A percentile compares a stretch with the other conserved stretches of the same genome.
Conservation (phyloP, 2,329 filamentous ascomycete species). For the Fusarium redolens region DNA sequence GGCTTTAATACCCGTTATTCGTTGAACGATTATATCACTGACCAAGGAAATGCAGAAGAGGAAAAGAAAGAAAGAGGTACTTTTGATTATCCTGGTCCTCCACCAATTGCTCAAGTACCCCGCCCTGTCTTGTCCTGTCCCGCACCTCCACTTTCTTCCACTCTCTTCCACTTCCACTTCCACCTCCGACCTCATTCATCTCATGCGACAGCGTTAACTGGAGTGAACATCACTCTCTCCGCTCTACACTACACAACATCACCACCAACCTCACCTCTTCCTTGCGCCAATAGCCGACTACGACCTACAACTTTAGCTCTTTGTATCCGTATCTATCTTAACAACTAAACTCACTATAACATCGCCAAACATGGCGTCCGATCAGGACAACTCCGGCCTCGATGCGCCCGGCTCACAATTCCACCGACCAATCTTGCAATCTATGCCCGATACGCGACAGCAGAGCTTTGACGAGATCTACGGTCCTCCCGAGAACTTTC, state of each 20-base stretch:
- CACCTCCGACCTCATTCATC: constrained; percentile 14
- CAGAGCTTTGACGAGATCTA: constrained; percentile 99
- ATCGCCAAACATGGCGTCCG: constrained; percentile 58
- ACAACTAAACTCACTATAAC: not conserved
- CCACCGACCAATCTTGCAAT: constrained; percentile 69
- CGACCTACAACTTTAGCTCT: not conserved
- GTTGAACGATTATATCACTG: not conserved
- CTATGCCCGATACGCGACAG: constrained; percentile 79
- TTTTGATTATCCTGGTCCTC: not conserved
- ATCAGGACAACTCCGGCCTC: constrained; percentile 50
- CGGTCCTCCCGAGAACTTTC: constrained; percentile 96
- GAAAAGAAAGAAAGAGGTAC: not conserved
- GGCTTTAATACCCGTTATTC: constrained; percentile 1
- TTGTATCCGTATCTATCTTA: not conserved
- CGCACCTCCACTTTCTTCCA: constrained; percentile 6
- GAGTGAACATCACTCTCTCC: constrained; percentile 14
- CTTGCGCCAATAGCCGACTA: not conserved
- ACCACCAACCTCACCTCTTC: constrained; percentile 5
- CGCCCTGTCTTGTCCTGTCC: constrained; percentile 3
- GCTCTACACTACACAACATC: constrained; percentile 8
- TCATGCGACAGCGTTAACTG: constrained; percentile 21
- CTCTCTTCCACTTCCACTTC: not conserved
- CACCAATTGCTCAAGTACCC: constrained; percentile 16
- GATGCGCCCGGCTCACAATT: constrained; percentile 49
- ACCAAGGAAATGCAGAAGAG: not conserved